These are phyloP conservation scores for Ramichloridium luteum DNA, from an alignment of 2,329 filamentous ascomycete genomes.

Conservation along the genomic window DNA sequence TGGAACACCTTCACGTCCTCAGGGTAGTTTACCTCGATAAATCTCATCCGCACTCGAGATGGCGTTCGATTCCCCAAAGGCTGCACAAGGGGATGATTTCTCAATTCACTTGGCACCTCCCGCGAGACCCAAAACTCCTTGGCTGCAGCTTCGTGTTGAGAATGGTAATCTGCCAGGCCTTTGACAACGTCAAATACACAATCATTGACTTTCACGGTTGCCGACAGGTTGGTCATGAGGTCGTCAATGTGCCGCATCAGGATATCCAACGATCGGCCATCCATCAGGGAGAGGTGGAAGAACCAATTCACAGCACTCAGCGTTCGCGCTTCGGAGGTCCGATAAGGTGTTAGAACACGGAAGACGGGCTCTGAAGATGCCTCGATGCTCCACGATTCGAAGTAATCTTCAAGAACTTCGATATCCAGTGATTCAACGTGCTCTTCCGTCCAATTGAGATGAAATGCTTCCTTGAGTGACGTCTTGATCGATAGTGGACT, in stretches of 20 bases:
- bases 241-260: conserved; percentile 1
- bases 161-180: conserved; percentile 1
- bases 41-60: conserved; percentile 5
- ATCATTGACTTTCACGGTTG: not conserved
- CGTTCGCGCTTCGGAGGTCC: not conserved
- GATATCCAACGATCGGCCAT: conserved; percentile 3
- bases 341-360: conserved; percentile 1
- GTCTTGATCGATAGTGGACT: conserved; percentile 2
- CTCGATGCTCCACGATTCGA: conserved; percentile 3
- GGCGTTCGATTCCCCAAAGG: conserved; percentile 1
- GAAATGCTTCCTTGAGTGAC: conserved; percentile 1
- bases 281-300: conserved; percentile 4
- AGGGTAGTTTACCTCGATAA: conserved; percentile 3
- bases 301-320: conserved; percentile 5
- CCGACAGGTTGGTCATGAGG: not conserved
- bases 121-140: conserved; percentile 2
- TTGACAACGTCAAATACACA: conserved; percentile 1
- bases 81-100: conserved; percentile 2
- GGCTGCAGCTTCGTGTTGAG: not conserved
- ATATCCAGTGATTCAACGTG: conserved; percentile 1
- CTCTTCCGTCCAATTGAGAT: conserved; percentile 2
- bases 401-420: conserved; percentile 2
- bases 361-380: conserved; percentile 4
- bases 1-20: conserved; percentile 3
- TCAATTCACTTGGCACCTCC: not conserved